A percentile compares a stretch with the other conserved stretches of the same genome.
These are phyloP conservation scores for Coemansia sp. DNA, from an alignment of 192 early-diverging fungal species.

Conservation along the genomic window DNA sequence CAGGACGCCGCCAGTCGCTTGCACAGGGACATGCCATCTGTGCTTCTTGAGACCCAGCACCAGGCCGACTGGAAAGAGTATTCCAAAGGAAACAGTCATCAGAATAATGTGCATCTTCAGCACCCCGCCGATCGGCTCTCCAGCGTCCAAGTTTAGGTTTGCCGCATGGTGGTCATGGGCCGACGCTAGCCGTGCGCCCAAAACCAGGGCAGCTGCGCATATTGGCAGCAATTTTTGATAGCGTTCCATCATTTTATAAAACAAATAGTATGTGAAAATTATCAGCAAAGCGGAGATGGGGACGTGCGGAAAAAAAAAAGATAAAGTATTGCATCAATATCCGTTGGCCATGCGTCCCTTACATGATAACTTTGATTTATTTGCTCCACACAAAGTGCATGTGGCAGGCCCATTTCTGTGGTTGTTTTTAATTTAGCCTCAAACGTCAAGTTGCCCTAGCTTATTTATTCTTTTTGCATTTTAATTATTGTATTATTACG, in stretches of 20 bases:
- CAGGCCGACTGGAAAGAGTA: conserved; percentile 54
- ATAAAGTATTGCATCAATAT: too few species aligned
- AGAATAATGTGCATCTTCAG: conserved; percentile 48
- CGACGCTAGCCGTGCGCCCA: not conserved
- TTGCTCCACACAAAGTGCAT: not conserved
- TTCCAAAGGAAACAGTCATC: conserved; percentile 49
- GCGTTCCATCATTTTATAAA: too few species aligned
- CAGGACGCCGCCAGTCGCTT: conserved; percentile 49
- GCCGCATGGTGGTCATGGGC: conserved; percentile 49
- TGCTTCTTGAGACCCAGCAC: conserved; percentile 58
- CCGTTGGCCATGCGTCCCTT: too few species aligned
- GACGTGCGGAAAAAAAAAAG: conserved; percentile 3
- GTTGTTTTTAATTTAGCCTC: too few species aligned
- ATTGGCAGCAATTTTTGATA: not conserved
- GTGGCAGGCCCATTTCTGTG: not conserved
- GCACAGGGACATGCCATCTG: conserved; percentile 64
- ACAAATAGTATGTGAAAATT: too few species aligned
- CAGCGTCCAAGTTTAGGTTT: conserved; percentile 49
- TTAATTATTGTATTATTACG: too few species aligned
- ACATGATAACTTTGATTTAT: too few species aligned
- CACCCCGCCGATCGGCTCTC: conserved; percentile 45
- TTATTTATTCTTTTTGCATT: too few species aligned
- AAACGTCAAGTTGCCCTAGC: too few species aligned
- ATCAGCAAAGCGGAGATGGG: not conserved
- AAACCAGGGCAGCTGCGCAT: conserved; percentile 9